phyloP scores from a whole-genome alignment of 441 rosid genomes.

The Eruca vesicaria region DNA sequence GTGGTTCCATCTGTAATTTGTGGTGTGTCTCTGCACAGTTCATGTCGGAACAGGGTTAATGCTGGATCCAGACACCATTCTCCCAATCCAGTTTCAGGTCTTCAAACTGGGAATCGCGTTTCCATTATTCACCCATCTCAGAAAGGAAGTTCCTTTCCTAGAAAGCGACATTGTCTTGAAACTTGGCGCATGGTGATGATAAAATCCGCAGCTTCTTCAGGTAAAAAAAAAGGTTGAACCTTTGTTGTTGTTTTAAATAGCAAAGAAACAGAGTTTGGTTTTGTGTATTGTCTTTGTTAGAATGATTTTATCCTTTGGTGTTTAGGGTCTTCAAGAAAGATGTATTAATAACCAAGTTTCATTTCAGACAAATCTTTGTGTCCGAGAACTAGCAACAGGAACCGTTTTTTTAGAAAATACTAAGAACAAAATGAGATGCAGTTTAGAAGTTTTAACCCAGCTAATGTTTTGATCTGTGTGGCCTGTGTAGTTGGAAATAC shows the following conservation, averaged over 20 bases:
- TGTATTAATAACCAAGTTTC: too few species aligned
- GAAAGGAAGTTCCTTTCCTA: background rate
- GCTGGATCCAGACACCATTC: slow-evolving; percentile 22
- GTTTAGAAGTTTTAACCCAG: background rate
- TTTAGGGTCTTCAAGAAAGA: too few species aligned
- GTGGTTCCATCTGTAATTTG: slow-evolving; percentile 31
- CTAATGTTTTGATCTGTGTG: background rate
- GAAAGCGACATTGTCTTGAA: slow-evolving; percentile 10
- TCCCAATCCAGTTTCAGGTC: slow-evolving; percentile 8
- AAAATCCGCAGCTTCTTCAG: slow-evolving; percentile 53
- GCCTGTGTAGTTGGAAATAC: slow-evolving; percentile 53
- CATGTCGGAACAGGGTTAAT: slow-evolving; percentile 9
- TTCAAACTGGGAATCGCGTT: background rate
- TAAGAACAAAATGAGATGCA: background rate
- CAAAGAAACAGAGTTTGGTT: background rate
- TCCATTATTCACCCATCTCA: slow-evolving; percentile 10
- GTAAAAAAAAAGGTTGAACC: slow-evolving; percentile 36
- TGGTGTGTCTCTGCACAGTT: slow-evolving; percentile 24
- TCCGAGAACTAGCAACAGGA: too few species aligned
- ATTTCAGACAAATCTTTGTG: too few species aligned
- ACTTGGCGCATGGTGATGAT: slow-evolving; percentile 24
- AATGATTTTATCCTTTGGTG: too few species aligned
- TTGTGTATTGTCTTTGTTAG: background rate
- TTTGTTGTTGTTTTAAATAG: background rate
- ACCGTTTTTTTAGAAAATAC: too few species aligned